Evolutionary conservation across 371 early-diverging fungal species (phyloP), one percentile per base, ranked within the genome.

Genomic region (Zopfochytrium polystomum): DNA sequence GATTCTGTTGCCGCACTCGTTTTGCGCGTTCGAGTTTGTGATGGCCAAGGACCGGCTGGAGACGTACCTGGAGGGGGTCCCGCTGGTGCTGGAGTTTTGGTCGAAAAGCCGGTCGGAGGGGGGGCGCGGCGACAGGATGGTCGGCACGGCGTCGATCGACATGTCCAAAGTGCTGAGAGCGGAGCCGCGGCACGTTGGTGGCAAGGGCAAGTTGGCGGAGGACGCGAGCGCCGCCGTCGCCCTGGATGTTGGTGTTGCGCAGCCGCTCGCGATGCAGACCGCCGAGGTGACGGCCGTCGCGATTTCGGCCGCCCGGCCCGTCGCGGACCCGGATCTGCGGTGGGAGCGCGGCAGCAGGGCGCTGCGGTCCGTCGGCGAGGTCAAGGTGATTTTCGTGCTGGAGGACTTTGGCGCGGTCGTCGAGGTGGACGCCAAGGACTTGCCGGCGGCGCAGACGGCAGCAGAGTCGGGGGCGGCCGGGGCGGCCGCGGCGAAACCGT

Each of bases 11-110:
- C 72, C 72, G n/a, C 58, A 74, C 56, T 58, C 71, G 22, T 76
- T 76, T 49, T 68, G 70, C 55, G 72, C 75, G 13, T 79, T 72
- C 58, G 79, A 79, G 53, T 79, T 79, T 55, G 73, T 74, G 13
- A 79, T 79, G 79, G 52, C 45, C 31, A 51, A 53, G 4, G 58
- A 63, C 15, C 58, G 72, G 11, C 63, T 79, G 29, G 35, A 50
- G 55, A 67, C 69, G 22, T 73, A 69, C 43, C 52, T 79, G 13
- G 68, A 74, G 27, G 73, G 66, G 6, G 73, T 76, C 5, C 79
- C 79, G 35, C 56, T 79, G 15, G 44, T 66, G 2, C 60, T 79
- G 23, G 67, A 74, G 53, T 48, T 76, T 23, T 71, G 68, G 65
- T 52, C 57, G n/a, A n/a, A n/a, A n/a, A n/a, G n/a, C n/a, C n/a